Conservation (phyloP, 352 stramenopile species). For the Achlya hypogyna region DNA sequence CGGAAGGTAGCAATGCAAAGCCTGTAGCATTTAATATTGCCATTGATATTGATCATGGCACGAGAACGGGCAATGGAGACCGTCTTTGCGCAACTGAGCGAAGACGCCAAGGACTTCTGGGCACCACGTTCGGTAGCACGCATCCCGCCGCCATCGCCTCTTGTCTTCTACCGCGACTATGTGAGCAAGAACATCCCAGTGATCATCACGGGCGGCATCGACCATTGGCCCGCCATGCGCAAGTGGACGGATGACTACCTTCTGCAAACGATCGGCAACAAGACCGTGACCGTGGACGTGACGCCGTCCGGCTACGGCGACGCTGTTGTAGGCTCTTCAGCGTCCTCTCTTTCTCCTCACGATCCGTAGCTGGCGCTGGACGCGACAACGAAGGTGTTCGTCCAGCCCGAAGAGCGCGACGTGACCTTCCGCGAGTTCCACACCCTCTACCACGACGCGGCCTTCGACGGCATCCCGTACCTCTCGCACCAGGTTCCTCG, state of each 20-base stretch:
- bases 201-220: constrained; percentile 60
- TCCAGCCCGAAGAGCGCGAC: constrained; percentile 73
- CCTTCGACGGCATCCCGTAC: constrained; percentile 69
- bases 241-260: constrained; percentile 53
- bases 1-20: too few species aligned
- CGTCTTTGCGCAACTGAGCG: constrained; percentile 32
- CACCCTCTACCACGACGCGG: constrained; percentile 32
- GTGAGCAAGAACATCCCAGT: constrained; percentile 72
- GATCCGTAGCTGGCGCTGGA: background rate
- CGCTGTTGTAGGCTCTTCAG: constrained; percentile 40
- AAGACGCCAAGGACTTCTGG: constrained; percentile 69
- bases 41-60: too few species aligned
- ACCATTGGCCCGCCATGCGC: constrained; percentile 42
- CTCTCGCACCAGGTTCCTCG: constrained; percentile 57
- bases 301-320: constrained; percentile 71
- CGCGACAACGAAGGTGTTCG: constrained; percentile 29
- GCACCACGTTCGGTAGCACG: constrained; percentile 40
- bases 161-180: constrained; percentile 65
- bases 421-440: constrained; percentile 62
- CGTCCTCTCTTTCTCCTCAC: background rate
- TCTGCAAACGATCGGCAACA: constrained; percentile 31
- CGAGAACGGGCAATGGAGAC: background rate
- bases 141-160: constrained; percentile 30
- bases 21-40: too few species aligned
- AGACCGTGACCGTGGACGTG: constrained; percentile 56